phyloP scores from a whole-genome alignment of 768 basidiomycete genomes.

The Kondoa malvinella region DNA sequence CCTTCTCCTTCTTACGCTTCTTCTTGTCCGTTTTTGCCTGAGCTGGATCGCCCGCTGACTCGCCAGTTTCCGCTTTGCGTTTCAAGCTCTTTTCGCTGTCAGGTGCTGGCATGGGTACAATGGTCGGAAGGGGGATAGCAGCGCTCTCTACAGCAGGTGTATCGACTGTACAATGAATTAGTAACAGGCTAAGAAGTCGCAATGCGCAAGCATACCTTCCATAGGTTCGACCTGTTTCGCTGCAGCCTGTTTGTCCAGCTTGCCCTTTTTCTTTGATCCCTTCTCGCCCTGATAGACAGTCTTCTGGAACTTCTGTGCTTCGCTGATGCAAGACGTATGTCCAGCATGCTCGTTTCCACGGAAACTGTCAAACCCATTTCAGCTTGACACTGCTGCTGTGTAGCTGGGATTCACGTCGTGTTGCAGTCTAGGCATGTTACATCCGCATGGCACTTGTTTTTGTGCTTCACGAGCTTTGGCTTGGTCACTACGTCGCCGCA shows the following conservation, averaged over 20 bases:
- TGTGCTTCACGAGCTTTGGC: not conserved
- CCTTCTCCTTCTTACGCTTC: not conserved
- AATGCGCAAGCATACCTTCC: not conserved
- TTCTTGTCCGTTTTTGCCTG: not conserved
- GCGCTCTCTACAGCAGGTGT: not conserved
- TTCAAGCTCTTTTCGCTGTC: not conserved
- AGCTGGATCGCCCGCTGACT: not conserved
- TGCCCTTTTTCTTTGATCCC: not conserved
- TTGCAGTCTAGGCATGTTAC: not conserved
- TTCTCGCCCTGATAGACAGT: not conserved
- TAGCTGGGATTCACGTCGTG: no score
- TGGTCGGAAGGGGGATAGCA: not conserved
- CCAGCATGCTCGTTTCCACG: not conserved
- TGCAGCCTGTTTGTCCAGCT: not conserved
- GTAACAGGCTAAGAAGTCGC: not conserved
- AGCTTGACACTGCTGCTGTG: no score
- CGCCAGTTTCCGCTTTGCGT: not conserved
- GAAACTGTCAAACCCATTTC: no score
- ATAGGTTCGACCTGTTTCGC: not conserved
- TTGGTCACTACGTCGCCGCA: not conserved
- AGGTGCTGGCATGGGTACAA: not conserved
- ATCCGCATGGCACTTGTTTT: not conserved
- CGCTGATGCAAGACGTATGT: not conserved
- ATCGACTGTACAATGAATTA: not conserved
- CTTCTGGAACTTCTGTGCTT: not conserved